Evolutionary conservation across 306 rosid species (phyloP).

Genomic region (Rosa multiflora): DNA sequence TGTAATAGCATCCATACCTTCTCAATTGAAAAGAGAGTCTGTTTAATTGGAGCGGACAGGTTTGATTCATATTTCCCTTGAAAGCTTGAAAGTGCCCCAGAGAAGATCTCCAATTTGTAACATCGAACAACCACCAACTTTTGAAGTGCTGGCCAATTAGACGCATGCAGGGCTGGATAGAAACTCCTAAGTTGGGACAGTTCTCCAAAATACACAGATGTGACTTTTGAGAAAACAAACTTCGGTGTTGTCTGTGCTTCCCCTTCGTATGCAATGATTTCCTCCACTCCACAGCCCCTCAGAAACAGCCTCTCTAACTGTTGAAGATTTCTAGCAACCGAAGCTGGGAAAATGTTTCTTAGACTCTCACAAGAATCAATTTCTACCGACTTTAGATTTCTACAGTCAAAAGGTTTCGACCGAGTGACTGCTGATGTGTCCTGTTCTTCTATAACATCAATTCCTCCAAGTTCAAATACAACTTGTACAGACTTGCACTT

Average conservation of each 20-base stretch:
- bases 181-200: conserved; percentile 19
- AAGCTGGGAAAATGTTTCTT: conserved; percentile 19
- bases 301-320: conserved; percentile 16
- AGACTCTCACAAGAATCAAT: conserved; percentile 22
- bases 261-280: conserved; percentile 24
- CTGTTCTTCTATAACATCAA: too few relatives aligned
- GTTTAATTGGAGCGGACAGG: not conserved
- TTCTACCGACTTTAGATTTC: conserved; percentile 4
- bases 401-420: not conserved
- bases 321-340: conserved; percentile 20
- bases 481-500: too few relatives aligned
- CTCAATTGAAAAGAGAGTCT: not conserved
- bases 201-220: not conserved
- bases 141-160: conserved; percentile 23
- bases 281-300: conserved; percentile 17
- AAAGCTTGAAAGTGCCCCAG: not conserved
- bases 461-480: too few relatives aligned
- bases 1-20: conserved; percentile 2
- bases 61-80: not conserved
- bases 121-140: accelerated
- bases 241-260: not conserved
- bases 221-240: conserved; percentile 16
- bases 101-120: not conserved
- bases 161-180: conserved; percentile 6
- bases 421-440: too few relatives aligned